Conservation (phyloP, 495 filamentous ascomycete species). For the Penicillium paradoxum region DNA sequence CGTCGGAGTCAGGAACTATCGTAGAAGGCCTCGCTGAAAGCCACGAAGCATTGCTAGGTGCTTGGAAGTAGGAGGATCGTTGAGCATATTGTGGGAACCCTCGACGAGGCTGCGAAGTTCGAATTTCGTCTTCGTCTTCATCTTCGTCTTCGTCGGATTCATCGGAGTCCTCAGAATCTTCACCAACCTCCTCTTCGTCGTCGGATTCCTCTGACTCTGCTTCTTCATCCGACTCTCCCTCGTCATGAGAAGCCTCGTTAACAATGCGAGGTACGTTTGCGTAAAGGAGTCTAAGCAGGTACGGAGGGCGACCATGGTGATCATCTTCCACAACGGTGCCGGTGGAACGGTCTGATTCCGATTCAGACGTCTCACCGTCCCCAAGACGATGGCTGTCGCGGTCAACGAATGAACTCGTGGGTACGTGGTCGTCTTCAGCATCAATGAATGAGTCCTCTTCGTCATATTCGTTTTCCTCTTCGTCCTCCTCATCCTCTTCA, state of each 20-base stretch:
- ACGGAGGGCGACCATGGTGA: not conserved
- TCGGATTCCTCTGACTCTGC: not conserved
- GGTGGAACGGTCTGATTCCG: not conserved
- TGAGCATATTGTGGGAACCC: not conserved
- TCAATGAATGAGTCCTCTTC: conserved; percentile 42
- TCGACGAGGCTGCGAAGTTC: not conserved
- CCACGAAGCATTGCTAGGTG: not conserved
- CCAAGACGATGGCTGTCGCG: not conserved
- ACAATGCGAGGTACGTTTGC: conserved; percentile 1
- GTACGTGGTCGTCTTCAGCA: conserved; percentile 22
- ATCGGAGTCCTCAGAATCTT: too few species aligned
- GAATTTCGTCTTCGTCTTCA: conserved; percentile 5
- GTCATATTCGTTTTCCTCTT: conserved; percentile 32
- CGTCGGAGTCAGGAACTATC: not conserved
- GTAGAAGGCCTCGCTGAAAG: not conserved
- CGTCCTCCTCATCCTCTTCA: conserved; percentile 30
- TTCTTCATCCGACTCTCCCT: not conserved
- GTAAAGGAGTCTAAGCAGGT: too few species aligned
- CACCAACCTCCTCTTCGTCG: not conserved
- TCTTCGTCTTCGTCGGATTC: conserved; percentile 5
- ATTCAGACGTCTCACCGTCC: conserved; percentile 3
- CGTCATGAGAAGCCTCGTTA: not conserved
- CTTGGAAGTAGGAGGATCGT: not conserved
- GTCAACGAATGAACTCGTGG: conserved; percentile 2
- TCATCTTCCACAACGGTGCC: not conserved